Percentiles rank a stretch among this genome's conserved stretches.
These are phyloP conservation scores for Incumbomyces delicatus DNA, from an alignment of 2,329 filamentous ascomycete species.

Conservation along the genomic window DNA sequence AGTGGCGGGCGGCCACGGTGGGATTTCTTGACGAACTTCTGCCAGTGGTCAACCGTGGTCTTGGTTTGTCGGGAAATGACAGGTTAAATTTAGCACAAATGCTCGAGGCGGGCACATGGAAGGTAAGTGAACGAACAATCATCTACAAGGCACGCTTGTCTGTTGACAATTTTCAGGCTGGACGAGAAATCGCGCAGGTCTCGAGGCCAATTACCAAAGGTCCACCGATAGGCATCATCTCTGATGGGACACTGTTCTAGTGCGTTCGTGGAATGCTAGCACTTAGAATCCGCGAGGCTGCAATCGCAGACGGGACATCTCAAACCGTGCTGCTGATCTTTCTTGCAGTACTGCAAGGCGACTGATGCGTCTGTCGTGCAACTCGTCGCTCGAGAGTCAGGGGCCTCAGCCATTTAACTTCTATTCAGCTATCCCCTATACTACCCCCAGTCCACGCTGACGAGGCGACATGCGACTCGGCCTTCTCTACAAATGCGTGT, in stretches of 20 bases:
- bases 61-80: conserved; percentile 61
- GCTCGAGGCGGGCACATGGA: conserved; percentile 94
- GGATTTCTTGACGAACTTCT: conserved; percentile 64
- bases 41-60: conserved; percentile 55
- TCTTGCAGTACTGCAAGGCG: too few species aligned
- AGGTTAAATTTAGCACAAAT: conserved; percentile 73
- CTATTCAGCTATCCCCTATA: too few species aligned
- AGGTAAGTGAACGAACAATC: conserved; percentile 49
- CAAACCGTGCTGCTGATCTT: too few species aligned
- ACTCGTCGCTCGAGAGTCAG: too few species aligned
- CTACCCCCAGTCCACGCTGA: too few species aligned
- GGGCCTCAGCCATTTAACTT: too few species aligned
- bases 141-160: conserved; percentile 7
- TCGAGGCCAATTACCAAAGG: conserved; percentile 93
- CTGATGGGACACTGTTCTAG: conserved; percentile 91
- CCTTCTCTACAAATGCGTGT: too few species aligned
- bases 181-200: conserved; percentile 90
- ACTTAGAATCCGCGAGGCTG: too few species aligned
- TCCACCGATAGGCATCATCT: conserved; percentile 90
- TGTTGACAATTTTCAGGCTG: conserved; percentile 50
- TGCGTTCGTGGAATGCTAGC: too few species aligned
- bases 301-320: too few species aligned
- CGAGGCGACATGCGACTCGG: too few species aligned
- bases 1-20: conserved; percentile 68
- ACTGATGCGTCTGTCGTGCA: too few species aligned